Conservation (phyloP, 352 stramenopile genomes). For the Phytopythium helicoides region DNA sequence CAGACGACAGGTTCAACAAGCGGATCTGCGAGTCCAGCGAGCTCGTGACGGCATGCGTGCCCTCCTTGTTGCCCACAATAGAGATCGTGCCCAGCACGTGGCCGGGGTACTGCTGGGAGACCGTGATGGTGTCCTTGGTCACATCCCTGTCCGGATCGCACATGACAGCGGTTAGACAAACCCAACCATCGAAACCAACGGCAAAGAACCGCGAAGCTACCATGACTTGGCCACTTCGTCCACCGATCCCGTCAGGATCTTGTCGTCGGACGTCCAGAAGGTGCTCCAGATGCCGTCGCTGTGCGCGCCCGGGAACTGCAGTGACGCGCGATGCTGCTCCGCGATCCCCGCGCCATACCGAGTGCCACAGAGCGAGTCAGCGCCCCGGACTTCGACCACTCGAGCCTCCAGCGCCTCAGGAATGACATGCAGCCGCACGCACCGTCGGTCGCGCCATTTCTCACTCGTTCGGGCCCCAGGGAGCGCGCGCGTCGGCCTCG, state of each 20-base stretch:
- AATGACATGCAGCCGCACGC: too few species aligned
- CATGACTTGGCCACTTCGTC: constrained; percentile 87
- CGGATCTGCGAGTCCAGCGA: constrained; percentile 85
- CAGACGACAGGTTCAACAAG: constrained; percentile 69
- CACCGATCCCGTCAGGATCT: constrained; percentile 86
- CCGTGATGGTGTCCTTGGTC: constrained; percentile 61
- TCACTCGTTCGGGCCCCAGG: too few species aligned
- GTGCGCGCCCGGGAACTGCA: constrained; percentile 82
- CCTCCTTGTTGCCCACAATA: constrained; percentile 78
- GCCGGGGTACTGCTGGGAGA: constrained; percentile 80
- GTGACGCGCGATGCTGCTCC: constrained; percentile 72
- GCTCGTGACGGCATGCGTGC: constrained; percentile 72
- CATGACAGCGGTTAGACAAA: too few species aligned
- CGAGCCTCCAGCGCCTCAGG: not conserved
- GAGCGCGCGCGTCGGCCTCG: too few species aligned
- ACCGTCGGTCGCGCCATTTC: too few species aligned
- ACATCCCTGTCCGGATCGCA: constrained; percentile 38
- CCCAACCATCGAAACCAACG: too few species aligned
- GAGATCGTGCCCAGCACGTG: constrained; percentile 86
- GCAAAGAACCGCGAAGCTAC: constrained; percentile 21
- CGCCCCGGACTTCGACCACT: not conserved
- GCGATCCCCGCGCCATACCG: too few species aligned
- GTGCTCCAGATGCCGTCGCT: constrained; percentile 88
- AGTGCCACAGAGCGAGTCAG: too few species aligned
- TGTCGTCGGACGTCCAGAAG: constrained; percentile 86